phyloP scores from a whole-genome alignment of 192 early-diverging fungal genomes.

The Coemansia sp. region DNA sequence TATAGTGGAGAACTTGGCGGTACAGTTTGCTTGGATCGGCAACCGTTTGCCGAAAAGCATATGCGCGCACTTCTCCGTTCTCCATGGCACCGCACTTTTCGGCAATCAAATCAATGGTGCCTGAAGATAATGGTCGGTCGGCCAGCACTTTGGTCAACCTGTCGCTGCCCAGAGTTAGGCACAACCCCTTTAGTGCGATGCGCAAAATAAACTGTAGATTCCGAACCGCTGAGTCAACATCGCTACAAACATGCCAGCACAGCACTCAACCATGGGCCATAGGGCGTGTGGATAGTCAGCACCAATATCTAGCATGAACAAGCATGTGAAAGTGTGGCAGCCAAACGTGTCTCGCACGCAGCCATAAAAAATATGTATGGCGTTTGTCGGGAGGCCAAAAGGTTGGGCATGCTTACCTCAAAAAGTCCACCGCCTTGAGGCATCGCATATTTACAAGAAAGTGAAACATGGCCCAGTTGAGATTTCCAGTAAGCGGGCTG shows the following conservation, averaged over 20 bases:
- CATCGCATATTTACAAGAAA: slow-evolving; percentile 40
- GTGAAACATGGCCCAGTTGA: slow-evolving; percentile 47
- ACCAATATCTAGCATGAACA: too few species aligned
- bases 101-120: slow-evolving; percentile 27
- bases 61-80: slow-evolving; percentile 31
- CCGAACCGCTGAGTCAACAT: slow-evolving; percentile 27
- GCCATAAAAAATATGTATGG: too few species aligned
- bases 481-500: slow-evolving; percentile 37
- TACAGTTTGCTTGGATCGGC: slow-evolving; percentile 25
- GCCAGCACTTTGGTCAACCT: slow-evolving; percentile 25
- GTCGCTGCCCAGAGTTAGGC: slow-evolving; percentile 3
- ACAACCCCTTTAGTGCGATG: slow-evolving; percentile 25
- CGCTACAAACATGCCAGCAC: not conserved
- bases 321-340: too few species aligned
- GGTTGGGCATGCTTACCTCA: slow-evolving; percentile 12
- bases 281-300: too few species aligned
- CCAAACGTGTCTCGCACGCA: too few species aligned
- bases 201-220: slow-evolving; percentile 39
- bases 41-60: slow-evolving; percentile 35
- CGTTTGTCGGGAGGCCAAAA: too few species aligned
- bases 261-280: too few species aligned
- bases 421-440: slow-evolving; percentile 47
- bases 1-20: slow-evolving; percentile 35
- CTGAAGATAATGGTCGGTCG: slow-evolving; percentile 25
- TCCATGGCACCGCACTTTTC: slow-evolving; percentile 30